Evolutionary conservation across 495 filamentous ascomycete species (phyloP).

Genomic region (Daldinia childiae): DNA sequence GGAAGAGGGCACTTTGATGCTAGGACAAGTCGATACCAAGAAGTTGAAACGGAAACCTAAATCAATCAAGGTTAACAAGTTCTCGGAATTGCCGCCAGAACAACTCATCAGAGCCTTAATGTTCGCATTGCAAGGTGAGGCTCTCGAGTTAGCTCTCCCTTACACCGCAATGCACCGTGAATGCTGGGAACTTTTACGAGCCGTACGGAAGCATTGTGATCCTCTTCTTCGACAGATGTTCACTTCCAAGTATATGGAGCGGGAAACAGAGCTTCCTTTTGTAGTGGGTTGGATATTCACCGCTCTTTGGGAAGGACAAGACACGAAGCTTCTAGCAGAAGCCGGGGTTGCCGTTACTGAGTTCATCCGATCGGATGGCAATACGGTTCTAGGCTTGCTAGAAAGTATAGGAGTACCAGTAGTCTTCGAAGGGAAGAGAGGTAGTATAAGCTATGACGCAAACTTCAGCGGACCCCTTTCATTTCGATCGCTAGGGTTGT

Average conservation of each 20-base stretch:
- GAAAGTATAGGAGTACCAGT: not conserved
- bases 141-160: slow-evolving; percentile 47
- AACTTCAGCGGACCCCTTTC: not conserved
- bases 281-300: slow-evolving; percentile 44
- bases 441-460: not conserved
- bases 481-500: not conserved
- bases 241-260: slow-evolving; percentile 48
- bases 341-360: not conserved
- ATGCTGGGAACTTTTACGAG: slow-evolving; percentile 51
- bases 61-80: slow-evolving; percentile 10
- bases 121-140: slow-evolving; percentile 42
- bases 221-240: slow-evolving; percentile 42
- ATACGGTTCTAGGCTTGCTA: not conserved
- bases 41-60: slow-evolving; percentile 24
- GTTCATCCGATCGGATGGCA: not conserved
- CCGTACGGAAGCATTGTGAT: slow-evolving; percentile 45
- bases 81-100: slow-evolving; percentile 16
- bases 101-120: slow-evolving; percentile 31
- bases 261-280: slow-evolving; percentile 52
- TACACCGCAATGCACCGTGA: slow-evolving; percentile 50
- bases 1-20: slow-evolving; percentile 23
- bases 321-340: not conserved
- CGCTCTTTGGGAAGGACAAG: not conserved
- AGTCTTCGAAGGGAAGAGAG: not conserved
- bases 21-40: slow-evolving; percentile 23